Percentiles rank a stretch among this genome's conserved stretches.
These are phyloP conservation scores for Cyamopsis tetragonoloba DNA, from an alignment of 306 rosid species.

Conservation along the genomic window DNA sequence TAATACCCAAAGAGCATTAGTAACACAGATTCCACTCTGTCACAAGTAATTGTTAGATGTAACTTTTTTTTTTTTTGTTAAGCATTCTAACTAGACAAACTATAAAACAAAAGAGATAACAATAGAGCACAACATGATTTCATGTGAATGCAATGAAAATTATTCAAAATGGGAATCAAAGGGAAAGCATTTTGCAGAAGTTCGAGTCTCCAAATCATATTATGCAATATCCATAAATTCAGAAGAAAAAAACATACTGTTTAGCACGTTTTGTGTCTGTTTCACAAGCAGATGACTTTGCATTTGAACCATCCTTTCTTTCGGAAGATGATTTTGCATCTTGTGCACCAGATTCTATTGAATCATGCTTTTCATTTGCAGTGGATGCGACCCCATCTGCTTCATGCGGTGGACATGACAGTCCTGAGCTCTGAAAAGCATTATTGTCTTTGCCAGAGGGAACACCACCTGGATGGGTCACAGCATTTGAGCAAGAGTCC, in stretches of 20 bases:
- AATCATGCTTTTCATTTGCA: slow-evolving; percentile 42
- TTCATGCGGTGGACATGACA: slow-evolving; percentile 50
- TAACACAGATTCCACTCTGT: too few species aligned
- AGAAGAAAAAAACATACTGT: not conserved
- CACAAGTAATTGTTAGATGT: too few species aligned
- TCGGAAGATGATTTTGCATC: slow-evolving; percentile 45
- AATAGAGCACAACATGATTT: too few species aligned
- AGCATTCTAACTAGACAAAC: too few species aligned
- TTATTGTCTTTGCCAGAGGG: slow-evolving; percentile 44
- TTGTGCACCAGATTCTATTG: slow-evolving; percentile 40
- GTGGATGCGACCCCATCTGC: slow-evolving; percentile 46
- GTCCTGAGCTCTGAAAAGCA: slow-evolving; percentile 48
- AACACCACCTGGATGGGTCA: slow-evolving; percentile 36
- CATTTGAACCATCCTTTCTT: slow-evolving; percentile 15
- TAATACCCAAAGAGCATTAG: too few species aligned
- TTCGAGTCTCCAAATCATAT: too few species aligned
- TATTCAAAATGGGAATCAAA: not conserved
- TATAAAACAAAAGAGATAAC: too few species aligned
- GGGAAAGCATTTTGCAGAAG: not conserved
- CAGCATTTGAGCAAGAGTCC: slow-evolving; percentile 45
- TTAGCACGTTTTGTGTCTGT: slow-evolving; percentile 6
- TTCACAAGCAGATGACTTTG: not conserved
- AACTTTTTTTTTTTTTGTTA: too few species aligned
- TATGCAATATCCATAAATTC: too few species aligned
- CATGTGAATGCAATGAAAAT: too few species aligned